Evolutionary conservation across 768 basidiomycete species (phyloP).

Genomic region (Phaffia tasmanica): DNA sequence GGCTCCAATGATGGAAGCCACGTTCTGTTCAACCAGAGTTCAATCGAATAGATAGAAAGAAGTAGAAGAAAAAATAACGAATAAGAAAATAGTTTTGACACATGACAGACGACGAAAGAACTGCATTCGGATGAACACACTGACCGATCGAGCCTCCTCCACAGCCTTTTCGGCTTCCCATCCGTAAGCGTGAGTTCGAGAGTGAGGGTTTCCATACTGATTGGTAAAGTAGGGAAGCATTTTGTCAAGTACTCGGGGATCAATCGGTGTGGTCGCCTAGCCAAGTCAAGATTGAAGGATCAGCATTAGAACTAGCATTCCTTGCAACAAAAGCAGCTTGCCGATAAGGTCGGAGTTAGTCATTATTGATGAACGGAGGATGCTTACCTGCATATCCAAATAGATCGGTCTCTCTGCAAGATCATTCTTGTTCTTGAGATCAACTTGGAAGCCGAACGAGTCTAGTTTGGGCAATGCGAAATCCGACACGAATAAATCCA

Average conservation of each 20-base stretch:
- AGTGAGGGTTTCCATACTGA: constrained; percentile 95
- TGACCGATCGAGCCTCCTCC: constrained; percentile 76
- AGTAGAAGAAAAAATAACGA: not conserved
- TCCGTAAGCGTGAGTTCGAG: constrained; percentile 94
- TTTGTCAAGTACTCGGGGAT: constrained; percentile 88
- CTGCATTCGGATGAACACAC: constrained; percentile 20
- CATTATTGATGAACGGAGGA: not conserved
- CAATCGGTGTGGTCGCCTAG: constrained; percentile 92
- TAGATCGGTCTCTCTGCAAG: constrained; percentile 65
- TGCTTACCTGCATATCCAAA: constrained; percentile 83
- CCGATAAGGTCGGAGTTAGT: constrained; percentile 3
- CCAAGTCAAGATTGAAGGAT: not conserved
- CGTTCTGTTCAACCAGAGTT: constrained; percentile 46
- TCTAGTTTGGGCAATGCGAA: constrained; percentile 6
- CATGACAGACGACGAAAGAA: not conserved
- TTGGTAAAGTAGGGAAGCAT: constrained; percentile 95
- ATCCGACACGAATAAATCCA: not conserved
- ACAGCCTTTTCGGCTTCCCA: constrained; percentile 97
- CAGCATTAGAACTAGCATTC: constrained; percentile 4
- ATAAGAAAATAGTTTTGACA: not conserved
- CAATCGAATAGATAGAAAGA: not conserved
- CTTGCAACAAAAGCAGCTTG: constrained; percentile 1
- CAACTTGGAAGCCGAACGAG: constrained; percentile 24
- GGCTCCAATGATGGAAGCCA: constrained; percentile 87
- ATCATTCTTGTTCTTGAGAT: constrained; percentile 28